A percentile compares a stretch with the other conserved stretches of the same genome.
Evolutionary conservation across 768 basidiomycete species (phyloP).

Genomic region (Amanita molliuscula): DNA sequence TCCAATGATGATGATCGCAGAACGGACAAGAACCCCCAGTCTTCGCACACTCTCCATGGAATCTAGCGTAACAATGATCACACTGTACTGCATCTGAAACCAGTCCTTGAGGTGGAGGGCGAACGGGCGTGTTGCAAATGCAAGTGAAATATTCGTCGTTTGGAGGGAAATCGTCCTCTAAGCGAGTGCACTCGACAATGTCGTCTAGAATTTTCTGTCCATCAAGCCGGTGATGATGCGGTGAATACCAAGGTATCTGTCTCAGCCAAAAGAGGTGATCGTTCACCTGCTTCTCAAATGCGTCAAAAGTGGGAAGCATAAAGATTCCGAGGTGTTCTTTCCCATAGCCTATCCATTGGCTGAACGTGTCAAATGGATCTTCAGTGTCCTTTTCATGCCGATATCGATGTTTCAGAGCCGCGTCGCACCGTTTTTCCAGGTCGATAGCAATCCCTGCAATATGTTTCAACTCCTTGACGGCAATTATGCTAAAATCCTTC

Average conservation of each 20-base stretch:
- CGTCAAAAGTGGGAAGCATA: conserved; percentile 61
- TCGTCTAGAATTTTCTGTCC: conserved; percentile 60
- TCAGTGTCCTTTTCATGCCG: conserved; percentile 24
- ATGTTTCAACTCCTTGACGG: conserved; percentile 54
- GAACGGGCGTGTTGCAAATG: conserved; percentile 69
- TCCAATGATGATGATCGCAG: conserved; percentile 89
- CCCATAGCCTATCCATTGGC: conserved; percentile 65
- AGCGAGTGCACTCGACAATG: conserved; percentile 62
- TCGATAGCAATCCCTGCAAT: conserved; percentile 71
- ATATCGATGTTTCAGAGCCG: conserved; percentile 49
- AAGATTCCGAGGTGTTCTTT: conserved; percentile 66
- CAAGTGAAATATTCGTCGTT: conserved; percentile 78
- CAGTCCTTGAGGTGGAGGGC: conserved; percentile 65
- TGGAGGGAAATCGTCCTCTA: conserved; percentile 73
- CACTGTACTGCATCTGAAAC: conserved; percentile 83
- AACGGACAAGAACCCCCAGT: conserved; percentile 90
- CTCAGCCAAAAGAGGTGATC: conserved; percentile 64
- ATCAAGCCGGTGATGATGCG: conserved; percentile 54
- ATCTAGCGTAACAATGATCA: conserved; percentile 80
- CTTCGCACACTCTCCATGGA: conserved; percentile 77
- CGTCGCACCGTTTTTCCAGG: conserved; percentile 66
- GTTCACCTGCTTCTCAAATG: conserved; percentile 56
- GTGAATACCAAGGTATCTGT: conserved; percentile 72
- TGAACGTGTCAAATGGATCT: conserved; percentile 64
- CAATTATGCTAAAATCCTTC: conserved; percentile 65